Evolutionary conservation across 805 yeast species (phyloP).

Genomic region (Pichia cephalocereana): DNA sequence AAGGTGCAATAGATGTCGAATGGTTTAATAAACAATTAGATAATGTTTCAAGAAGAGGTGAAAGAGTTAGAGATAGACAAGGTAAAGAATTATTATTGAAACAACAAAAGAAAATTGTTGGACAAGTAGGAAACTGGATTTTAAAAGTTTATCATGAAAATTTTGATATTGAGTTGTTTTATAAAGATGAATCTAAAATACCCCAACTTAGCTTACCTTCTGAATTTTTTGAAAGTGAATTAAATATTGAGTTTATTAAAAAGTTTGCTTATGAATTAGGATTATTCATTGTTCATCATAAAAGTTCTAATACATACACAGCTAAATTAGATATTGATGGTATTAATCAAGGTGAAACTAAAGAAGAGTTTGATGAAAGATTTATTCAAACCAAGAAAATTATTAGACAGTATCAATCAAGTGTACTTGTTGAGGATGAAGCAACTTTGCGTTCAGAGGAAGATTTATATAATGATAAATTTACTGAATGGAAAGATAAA

Average conservation of each 20-base stretch:
- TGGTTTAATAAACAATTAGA: conserved; percentile 88
- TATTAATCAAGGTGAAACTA: conserved; percentile 54
- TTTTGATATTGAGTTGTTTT: conserved; percentile 26
- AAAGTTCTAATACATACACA: conserved; percentile 44
- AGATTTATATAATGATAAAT: conserved; percentile 62
- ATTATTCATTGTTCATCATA: conserved; percentile 55
- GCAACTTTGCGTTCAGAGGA: conserved; percentile 42
- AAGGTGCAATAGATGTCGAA: conserved; percentile 71
- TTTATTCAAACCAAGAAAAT: conserved; percentile 40
- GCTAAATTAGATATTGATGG: conserved; percentile 68
- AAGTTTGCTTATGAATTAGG: conserved; percentile 60
- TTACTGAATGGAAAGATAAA: conserved; percentile 72
- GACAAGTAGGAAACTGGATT: conserved; percentile 45
- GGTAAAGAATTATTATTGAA: conserved; percentile 59
- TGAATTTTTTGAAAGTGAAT: conserved; percentile 33
- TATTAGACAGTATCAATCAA: conserved; percentile 57
- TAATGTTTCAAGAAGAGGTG: conserved; percentile 66
- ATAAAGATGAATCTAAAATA: conserved; percentile 30
- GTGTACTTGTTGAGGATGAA: conserved; percentile 54
- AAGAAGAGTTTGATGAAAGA: conserved; percentile 53
- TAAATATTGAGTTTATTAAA: conserved; percentile 52
- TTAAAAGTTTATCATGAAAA: conserved; percentile 21
- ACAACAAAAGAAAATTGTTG: conserved; percentile 69
- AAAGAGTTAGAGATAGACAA: conserved; percentile 51
- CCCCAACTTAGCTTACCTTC: conserved; percentile 40